A percentile compares a stretch with the other conserved stretches of the same genome.
Conservation (phyloP, 805 yeast species). For the Helenozyma baotianmanensis region DNA sequence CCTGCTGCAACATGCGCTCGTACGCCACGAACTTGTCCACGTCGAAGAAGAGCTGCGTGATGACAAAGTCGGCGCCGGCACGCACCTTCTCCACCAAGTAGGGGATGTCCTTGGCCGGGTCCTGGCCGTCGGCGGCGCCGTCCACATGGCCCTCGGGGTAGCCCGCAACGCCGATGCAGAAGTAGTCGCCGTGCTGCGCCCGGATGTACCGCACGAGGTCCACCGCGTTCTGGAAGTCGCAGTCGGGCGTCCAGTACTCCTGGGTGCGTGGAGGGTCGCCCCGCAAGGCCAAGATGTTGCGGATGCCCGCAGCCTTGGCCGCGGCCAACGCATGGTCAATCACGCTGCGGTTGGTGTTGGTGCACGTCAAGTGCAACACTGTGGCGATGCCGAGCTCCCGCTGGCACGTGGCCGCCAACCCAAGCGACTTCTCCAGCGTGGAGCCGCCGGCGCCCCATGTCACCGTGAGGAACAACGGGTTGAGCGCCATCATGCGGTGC, state of each 20-base stretch:
- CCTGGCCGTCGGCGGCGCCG: conserved; percentile 68
- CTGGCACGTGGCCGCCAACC: conserved; percentile 74
- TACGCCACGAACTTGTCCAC: conserved; percentile 69
- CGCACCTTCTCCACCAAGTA: conserved; percentile 76
- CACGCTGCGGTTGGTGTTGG: conserved; percentile 74
- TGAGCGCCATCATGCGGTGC: conserved; percentile 80
- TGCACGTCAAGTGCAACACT: conserved; percentile 92
- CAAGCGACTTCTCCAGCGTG: conserved; percentile 80
- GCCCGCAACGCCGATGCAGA: conserved; percentile 95
- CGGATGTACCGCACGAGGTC: conserved; percentile 84
- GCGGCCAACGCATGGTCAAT: conserved; percentile 73
- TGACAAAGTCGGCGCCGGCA: conserved; percentile 93
- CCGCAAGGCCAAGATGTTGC: conserved; percentile 85
- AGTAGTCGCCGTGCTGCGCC: conserved; percentile 66
- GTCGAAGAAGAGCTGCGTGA: conserved; percentile 90
- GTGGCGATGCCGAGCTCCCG: conserved; percentile 77
- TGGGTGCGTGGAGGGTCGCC: conserved; percentile 91
- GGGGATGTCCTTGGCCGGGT: conserved; percentile 66
- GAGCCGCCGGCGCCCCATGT: conserved; percentile 99
- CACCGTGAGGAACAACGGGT: conserved; percentile 85
- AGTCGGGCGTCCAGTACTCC: conserved; percentile 52
- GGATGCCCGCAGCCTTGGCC: conserved; percentile 75
- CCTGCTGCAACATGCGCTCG: conserved; percentile 47
- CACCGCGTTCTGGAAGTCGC: conserved; percentile 70
- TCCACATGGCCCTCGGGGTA: conserved; percentile 98